Conservation (phyloP, 2,329 filamentous ascomycete genomes). For the Sporothrix protearum region DNA sequence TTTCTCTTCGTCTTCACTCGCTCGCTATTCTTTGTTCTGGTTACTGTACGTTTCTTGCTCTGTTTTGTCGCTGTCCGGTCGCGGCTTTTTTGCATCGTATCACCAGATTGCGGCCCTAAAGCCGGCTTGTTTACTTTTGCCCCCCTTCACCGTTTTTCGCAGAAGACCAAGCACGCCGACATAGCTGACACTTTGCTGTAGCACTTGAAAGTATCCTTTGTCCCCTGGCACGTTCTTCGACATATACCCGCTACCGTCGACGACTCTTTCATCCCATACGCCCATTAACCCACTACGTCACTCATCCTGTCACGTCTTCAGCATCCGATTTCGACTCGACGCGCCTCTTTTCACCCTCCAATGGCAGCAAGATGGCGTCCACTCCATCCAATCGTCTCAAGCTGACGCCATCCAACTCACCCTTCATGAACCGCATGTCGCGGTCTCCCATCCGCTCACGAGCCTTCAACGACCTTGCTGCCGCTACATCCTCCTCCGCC, state of each 20-base stretch:
- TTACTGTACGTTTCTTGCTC: not conserved
- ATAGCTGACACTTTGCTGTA: not conserved
- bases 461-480: constrained; percentile 40
- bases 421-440: constrained; percentile 58
- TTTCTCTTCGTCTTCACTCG: constrained; percentile 11
- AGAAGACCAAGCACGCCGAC: not conserved
- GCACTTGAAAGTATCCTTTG: not conserved
- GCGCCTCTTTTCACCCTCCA: constrained; percentile 34
- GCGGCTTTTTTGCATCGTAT: constrained; percentile 2
- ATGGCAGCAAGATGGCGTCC: constrained; percentile 58
- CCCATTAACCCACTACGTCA: not conserved
- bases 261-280: not conserved
- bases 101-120: not conserved
- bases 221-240: not conserved
- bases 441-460: constrained; percentile 60
- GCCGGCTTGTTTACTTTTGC: constrained; percentile 5
- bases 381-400: constrained; percentile 61
- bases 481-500: constrained; percentile 2
- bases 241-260: not conserved
- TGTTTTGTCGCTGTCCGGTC: not conserved
- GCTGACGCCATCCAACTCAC: constrained; percentile 74
- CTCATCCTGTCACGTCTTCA: not conserved
- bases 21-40: not conserved
- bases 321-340: not conserved
- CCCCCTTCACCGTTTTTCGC: not conserved